Conservation (phyloP, 2,329 filamentous ascomycete species). For the Diaporthe ilicicola region DNA sequence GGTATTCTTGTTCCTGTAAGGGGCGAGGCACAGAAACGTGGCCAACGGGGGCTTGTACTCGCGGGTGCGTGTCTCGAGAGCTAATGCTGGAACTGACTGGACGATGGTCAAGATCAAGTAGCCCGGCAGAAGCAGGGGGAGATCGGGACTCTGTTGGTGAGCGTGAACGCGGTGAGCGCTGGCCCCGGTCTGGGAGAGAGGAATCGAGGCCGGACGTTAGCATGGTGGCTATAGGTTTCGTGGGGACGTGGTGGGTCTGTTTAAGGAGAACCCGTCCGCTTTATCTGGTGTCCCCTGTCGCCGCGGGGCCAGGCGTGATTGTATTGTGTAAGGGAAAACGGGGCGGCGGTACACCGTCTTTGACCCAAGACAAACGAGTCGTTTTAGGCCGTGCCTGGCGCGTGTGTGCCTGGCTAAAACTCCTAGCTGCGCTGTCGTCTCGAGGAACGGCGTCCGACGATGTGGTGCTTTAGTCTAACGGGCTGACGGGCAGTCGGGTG, state of each 20-base stretch:
- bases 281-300: slow-evolving; percentile 30
- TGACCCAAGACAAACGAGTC: slow-evolving; percentile 21
- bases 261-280: slow-evolving; percentile 36
- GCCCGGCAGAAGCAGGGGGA: slow-evolving; percentile 24
- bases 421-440: neutral
- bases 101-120: slow-evolving; percentile 17
- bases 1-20: slow-evolving; percentile 45
- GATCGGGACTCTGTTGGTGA: slow-evolving; percentile 10
- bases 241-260: slow-evolving; percentile 35
- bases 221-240: slow-evolving; percentile 50
- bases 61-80: slow-evolving; percentile 13
- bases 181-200: slow-evolving; percentile 35
- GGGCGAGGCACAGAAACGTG: slow-evolving; percentile 28
- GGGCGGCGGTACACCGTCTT: slow-evolving; percentile 6
- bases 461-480: neutral
- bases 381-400: slow-evolving; percentile 11
- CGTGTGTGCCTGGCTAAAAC: slow-evolving; percentile 25
- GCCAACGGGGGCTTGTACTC: slow-evolving; percentile 20
- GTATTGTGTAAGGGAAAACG: slow-evolving; percentile 32
- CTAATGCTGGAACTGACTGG: slow-evolving; percentile 2
- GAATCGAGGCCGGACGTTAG: slow-evolving; percentile 42
- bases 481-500: neutral
- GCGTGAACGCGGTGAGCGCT: slow-evolving; percentile 32
- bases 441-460: neutral
- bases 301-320: slow-evolving; percentile 32